Evolutionary conservation across 345 rosid species (phyloP), one percentile per base, ranked within the genome.

Genomic region (Melaleuca quinquenervia): DNA sequence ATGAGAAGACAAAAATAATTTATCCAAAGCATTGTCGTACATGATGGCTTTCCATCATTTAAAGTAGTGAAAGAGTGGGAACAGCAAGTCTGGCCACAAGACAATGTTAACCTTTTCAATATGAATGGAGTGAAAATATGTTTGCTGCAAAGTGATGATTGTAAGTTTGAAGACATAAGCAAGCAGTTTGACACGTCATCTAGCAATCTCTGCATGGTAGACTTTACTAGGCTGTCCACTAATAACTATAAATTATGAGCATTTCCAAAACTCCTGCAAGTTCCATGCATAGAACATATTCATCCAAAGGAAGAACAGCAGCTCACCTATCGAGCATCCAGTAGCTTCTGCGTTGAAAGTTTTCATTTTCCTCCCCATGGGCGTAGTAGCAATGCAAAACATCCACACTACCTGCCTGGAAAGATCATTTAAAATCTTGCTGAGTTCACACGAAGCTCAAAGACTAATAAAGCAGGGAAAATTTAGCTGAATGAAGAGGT

Each of bases 311-410:
- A 10, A 84, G 85, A 60, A 84, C 51, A n/a, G 32, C 80, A 82
- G 89, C 95, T 92, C 88, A 96, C 99, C 84, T 92, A 85, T 95
- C 97, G 86, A 96, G 99, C 99, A 95, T 93, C 99, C 99, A 96
- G 89, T 96, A 96, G 86, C 94, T 91, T 86, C 98, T 94, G 45
- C 98, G 91, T 88, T 96, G 99, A 87, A 95, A 96, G 88, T 87
- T 90, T 87, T 95, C 97, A 85, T 95, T 92, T 11, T 91, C 95
- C 93, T 94, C 96, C 53, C 99, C 98, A 85, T 96, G 99, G 86
- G 99, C 99, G 85, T 96, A 96, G 90, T 96, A 96, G 92, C 99
- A 96, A 82, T 96, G 99, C 78, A 96, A 92, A 84, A 91, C 98
- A 88, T 96, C 96, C 88, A 95, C 93, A 90, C 98, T 94, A 76